These are phyloP conservation scores for Aspergillus costaricaensis DNA, from an alignment of 2,329 filamentous ascomycete species.

Conservation along the genomic window DNA sequence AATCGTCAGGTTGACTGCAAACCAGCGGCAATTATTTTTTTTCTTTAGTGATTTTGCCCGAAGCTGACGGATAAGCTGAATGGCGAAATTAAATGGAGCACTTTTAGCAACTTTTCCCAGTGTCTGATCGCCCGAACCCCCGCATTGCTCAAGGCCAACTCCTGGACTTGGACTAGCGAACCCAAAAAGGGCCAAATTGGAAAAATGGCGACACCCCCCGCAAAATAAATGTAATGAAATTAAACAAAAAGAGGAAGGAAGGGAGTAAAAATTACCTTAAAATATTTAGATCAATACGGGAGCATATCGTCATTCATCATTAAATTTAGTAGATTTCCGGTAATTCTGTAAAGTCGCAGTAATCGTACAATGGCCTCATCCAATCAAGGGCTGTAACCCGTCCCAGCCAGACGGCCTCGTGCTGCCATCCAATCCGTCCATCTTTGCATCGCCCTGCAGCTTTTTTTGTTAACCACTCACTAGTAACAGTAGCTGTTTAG, in stretches of 20 bases:
- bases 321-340: no score
- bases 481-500: neutral
- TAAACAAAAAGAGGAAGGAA: no score
- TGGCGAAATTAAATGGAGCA: slow-evolving; percentile 3
- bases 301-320: no score
- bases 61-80: neutral
- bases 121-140: slow-evolving; percentile 23
- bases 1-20: neutral
- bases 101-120: neutral
- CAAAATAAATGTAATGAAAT: slow-evolving; percentile 1
- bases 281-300: neutral
- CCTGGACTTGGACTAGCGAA: slow-evolving; percentile 17
- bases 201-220: slow-evolving; percentile 5
- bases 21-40: neutral
- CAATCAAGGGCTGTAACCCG: neutral
- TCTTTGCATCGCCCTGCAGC: slow-evolving; percentile 6
- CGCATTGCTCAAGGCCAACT: slow-evolving; percentile 21
- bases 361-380: no score
- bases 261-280: neutral
- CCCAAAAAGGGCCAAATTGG: slow-evolving; percentile 10
- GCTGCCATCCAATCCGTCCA: slow-evolving; percentile 9
- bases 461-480: neutral
- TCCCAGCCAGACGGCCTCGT: slow-evolving; percentile 2
- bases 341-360: no score
- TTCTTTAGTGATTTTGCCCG: neutral